These are phyloP conservation scores for Xanthoconium purpureum DNA, from an alignment of 768 basidiomycete species.

Conservation along the genomic window DNA sequence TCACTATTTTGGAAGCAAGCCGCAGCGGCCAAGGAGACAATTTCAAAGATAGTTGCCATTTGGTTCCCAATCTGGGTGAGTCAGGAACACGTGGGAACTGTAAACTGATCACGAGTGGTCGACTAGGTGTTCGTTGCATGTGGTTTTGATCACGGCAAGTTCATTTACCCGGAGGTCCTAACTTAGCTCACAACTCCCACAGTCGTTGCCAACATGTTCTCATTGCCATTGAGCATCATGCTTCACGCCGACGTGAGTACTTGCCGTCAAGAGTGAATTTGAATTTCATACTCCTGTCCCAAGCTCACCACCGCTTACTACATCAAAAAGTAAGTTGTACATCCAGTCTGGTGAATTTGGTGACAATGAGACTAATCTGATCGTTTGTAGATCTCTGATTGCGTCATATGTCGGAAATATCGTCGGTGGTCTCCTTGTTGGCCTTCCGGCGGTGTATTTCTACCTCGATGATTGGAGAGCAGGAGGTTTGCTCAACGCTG, in stretches of 20 bases:
- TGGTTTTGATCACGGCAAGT: constrained; percentile 65
- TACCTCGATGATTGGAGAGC: constrained; percentile 51
- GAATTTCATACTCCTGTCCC: background rate
- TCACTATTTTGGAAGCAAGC: constrained; percentile 51
- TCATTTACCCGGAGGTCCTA: background rate
- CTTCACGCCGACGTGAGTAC: constrained; percentile 58
- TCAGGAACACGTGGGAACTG: background rate
- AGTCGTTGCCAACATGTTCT: constrained; percentile 80
- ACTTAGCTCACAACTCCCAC: background rate
- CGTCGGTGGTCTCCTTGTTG: constrained; percentile 63
- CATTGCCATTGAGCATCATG: constrained; percentile 66
- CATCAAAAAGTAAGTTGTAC: constrained; percentile 56
- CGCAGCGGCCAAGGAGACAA: constrained; percentile 59
- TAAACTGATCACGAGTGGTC: background rate
- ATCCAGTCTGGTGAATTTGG: background rate
- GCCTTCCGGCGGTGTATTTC: constrained; percentile 61
- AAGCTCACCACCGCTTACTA: constrained; percentile 44
- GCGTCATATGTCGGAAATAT: constrained; percentile 66
- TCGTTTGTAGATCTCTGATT: constrained; percentile 50
- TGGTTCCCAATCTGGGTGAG: constrained; percentile 77
- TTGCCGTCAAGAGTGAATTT: background rate
- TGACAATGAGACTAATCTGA: background rate
- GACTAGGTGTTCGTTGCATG: constrained; percentile 65
- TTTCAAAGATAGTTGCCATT: constrained; percentile 65
- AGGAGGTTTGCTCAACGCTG: constrained; percentile 39